These are phyloP conservation scores for Malassezia furfur DNA, from an alignment of 1,284 basidiomycete genomes.

Conservation along the genomic window DNA sequence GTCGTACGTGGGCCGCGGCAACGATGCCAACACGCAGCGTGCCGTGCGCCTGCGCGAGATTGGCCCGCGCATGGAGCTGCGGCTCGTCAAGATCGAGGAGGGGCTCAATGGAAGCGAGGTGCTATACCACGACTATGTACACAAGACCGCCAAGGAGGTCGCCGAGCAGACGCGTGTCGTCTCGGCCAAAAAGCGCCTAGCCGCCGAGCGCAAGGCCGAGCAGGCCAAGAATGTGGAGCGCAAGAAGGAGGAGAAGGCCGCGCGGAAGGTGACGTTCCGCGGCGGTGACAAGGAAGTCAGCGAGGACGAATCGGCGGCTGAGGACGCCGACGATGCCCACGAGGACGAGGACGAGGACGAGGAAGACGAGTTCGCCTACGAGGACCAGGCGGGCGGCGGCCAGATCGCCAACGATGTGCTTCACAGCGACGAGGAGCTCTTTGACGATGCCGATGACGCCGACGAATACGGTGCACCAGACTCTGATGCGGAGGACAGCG, in stretches of 20 bases:
- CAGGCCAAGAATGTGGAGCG: conserved; percentile 37
- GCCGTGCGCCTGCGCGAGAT: conserved; percentile 88
- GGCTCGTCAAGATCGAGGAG: conserved; percentile 85
- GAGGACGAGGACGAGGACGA: conserved; percentile 2
- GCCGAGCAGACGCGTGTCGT: conserved; percentile 20
- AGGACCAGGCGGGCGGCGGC: conserved; percentile 22
- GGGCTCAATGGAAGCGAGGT: conserved; percentile 55
- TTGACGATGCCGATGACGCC: conserved; percentile 28
- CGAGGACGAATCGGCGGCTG: conserved; percentile 20
- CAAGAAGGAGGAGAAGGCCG: conserved; percentile 31
- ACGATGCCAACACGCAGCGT: conserved; percentile 76
- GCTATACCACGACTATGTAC: conserved; percentile 43
- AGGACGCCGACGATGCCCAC: conserved; percentile 11
- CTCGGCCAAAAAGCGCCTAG: conserved; percentile 22
- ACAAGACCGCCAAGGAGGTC: conserved; percentile 22
- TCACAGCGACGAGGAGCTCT: conserved; percentile 19
- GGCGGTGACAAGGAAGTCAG: conserved; percentile 17
- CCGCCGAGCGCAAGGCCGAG: conserved; percentile 24
- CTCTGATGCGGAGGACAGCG: conserved; percentile 19
- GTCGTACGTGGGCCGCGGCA: conserved; percentile 89
- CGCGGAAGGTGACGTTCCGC: conserved; percentile 14
- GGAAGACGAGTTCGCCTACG: conserved; percentile 36
- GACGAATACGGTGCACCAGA: conserved; percentile 18
- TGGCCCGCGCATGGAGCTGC: conserved; percentile 86
- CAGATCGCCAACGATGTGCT: conserved; percentile 14